Conservation (phyloP, 306 rosid species). For the Lagenaria siceraria region DNA sequence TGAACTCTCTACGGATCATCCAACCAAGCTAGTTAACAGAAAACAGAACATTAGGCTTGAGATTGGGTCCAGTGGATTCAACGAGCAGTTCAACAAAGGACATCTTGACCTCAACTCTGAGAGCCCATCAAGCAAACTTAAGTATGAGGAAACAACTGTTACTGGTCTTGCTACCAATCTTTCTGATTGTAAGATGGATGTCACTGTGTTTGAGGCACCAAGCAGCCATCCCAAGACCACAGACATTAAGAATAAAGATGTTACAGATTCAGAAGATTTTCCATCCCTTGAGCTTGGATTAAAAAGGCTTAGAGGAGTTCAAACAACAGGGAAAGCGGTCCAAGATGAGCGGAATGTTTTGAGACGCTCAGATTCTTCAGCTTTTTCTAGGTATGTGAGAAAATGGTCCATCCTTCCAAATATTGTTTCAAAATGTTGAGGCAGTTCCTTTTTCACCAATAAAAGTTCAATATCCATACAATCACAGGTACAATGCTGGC, state of each 20-base stretch:
- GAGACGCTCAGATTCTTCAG: slow-evolving; percentile 66
- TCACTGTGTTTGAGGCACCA: slow-evolving; percentile 33
- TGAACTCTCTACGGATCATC: slow-evolving; percentile 23
- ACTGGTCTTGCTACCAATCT: slow-evolving; percentile 33
- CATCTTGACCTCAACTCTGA: slow-evolving; percentile 30
- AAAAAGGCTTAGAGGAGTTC: slow-evolving; percentile 63
- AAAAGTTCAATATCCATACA: neutral
- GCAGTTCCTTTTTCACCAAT: neutral
- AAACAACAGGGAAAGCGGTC: slow-evolving; percentile 32
- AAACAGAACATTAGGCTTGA: slow-evolving; percentile 26
- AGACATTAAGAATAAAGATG: slow-evolving; percentile 30
- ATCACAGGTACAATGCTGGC: slow-evolving; percentile 48
- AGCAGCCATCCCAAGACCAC: slow-evolving; percentile 27
- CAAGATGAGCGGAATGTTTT: slow-evolving; percentile 59
- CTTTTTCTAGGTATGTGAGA: slow-evolving; percentile 62
- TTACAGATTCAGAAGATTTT: slow-evolving; percentile 25
- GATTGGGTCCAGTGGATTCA: slow-evolving; percentile 34
- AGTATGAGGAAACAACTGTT: slow-evolving; percentile 27
- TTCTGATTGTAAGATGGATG: slow-evolving; percentile 32
- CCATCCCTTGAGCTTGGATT: slow-evolving; percentile 62
- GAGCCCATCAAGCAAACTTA: slow-evolving; percentile 36
- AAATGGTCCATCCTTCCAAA: neutral
- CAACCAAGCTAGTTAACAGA: slow-evolving; percentile 32
- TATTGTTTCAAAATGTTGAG: neutral
- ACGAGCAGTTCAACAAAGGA: slow-evolving; percentile 37